Percentiles rank a stretch among this genome's conserved stretches.
Conservation (phyloP, 2,329 filamentous ascomycete species). For the Beauveria sp. region DNA sequence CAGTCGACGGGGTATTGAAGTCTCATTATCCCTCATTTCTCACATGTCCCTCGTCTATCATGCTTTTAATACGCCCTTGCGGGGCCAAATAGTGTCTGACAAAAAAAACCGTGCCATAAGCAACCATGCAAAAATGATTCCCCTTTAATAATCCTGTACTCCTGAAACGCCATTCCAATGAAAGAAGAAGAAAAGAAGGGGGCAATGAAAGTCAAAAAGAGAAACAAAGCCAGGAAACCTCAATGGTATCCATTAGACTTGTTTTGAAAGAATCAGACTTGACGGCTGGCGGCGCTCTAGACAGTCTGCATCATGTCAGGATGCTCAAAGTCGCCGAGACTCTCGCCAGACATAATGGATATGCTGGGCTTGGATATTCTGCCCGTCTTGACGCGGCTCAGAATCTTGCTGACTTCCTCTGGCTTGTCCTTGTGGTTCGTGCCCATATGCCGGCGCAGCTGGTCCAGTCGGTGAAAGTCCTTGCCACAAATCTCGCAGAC, state of each 20-base stretch:
- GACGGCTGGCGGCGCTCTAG: background rate
- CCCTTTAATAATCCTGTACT: background rate
- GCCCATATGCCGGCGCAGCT: slow-evolving; percentile 47
- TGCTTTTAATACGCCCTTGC: background rate
- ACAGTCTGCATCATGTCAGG: background rate
- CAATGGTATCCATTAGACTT: background rate
- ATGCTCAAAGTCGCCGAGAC: background rate
- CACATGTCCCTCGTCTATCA: background rate
- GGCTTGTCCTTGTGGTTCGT: slow-evolving; percentile 26
- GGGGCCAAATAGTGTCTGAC: background rate
- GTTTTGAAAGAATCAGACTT: background rate
- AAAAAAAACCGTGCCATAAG: background rate
- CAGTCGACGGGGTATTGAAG: too few species aligned
- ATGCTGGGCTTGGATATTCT: slow-evolving; percentile 6
- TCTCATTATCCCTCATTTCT: background rate
- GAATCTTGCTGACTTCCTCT: slow-evolving; percentile 15
- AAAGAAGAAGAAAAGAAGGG: background rate
- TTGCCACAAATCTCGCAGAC: slow-evolving; percentile 47
- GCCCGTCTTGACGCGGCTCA: slow-evolving; percentile 12
- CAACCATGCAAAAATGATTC: background rate
- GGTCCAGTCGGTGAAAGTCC: slow-evolving; percentile 52
- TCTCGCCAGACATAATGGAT: background rate
- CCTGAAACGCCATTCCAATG: background rate
- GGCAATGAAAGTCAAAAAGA: background rate
- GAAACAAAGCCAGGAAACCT: background rate